A percentile compares a stretch with the other conserved stretches of the same genome.
Evolutionary conservation across 257 asterid genomes (phyloP).

Genomic region (Ilex aquifolium): DNA sequence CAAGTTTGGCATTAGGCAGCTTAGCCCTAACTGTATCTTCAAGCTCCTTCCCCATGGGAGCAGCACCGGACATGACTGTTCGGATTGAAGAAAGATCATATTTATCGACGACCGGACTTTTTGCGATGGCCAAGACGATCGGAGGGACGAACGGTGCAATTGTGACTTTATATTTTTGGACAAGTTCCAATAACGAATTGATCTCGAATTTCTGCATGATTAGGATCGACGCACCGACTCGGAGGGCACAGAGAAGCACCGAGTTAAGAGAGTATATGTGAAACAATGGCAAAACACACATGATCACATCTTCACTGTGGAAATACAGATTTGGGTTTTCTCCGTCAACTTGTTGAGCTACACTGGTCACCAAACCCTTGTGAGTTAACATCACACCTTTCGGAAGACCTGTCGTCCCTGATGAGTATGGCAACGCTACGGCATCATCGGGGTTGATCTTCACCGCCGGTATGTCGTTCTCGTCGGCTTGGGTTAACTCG

Average conservation of each 20-base stretch:
- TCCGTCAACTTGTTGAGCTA: conserved; percentile 47
- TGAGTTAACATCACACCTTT: conserved; percentile 62
- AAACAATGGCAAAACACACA: conserved; percentile 50
- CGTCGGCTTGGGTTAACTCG: conserved; percentile 32
- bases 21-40: conserved; percentile 26
- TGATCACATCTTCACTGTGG: conserved; percentile 18
- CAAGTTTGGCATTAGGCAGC: conserved; percentile 51
- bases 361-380: conserved; percentile 39
- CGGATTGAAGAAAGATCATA: conserved; percentile 50
- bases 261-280: conserved; percentile 37
- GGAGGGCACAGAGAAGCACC: conserved; percentile 28
- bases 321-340: conserved; percentile 34
- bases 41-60: conserved; percentile 42
- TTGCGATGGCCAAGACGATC: conserved; percentile 40
- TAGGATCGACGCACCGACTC: conserved; percentile 40
- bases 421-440: conserved; percentile 52
- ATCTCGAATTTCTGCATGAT: conserved; percentile 45
- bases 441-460: conserved; percentile 26
- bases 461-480: conserved; percentile 14
- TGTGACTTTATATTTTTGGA: conserved; percentile 38
- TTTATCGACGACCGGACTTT: conserved; percentile 26
- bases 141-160: conserved; percentile 57
- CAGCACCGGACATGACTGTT: conserved; percentile 48
- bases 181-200: conserved; percentile 23
- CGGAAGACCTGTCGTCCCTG: conserved; percentile 61